Evolutionary conservation across 768 basidiomycete genomes (phyloP).

Genomic region (Neoboletus subvelutipes): DNA sequence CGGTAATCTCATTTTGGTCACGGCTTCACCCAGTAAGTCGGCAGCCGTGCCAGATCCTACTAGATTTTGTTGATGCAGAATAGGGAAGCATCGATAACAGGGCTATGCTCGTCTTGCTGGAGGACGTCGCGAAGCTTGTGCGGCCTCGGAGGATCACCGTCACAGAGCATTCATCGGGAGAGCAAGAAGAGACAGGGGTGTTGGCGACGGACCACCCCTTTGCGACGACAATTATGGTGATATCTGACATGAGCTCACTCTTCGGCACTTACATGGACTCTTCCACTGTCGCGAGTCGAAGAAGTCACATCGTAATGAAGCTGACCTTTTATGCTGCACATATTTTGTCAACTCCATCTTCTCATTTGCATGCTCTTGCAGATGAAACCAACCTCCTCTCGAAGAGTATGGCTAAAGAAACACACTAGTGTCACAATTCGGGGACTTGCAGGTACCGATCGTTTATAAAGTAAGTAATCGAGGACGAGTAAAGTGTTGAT

Average conservation of each 20-base stretch:
- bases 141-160: conserved; percentile 39
- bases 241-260: conserved; percentile 28
- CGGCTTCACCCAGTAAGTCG: conserved; percentile 44
- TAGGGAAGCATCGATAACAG: conserved; percentile 38
- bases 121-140: conserved; percentile 55
- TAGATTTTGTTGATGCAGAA: conserved; percentile 11
- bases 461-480: neutral
- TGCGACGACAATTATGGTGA: conserved; percentile 19
- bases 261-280: conserved; percentile 12
- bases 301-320: conserved; percentile 52
- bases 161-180: neutral
- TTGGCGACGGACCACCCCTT: conserved; percentile 16
- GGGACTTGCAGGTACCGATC: neutral
- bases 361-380: conserved; percentile 40
- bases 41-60: neutral
- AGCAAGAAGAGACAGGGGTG: neutral
- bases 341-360: conserved; percentile 47
- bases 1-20: conserved; percentile 67
- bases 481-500: neutral
- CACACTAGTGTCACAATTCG: neutral
- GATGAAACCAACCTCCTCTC: conserved; percentile 39
- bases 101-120: conserved; percentile 52
- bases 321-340: conserved; percentile 70
- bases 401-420: conserved; percentile 26
- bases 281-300: neutral